Percentiles rank a stretch among this genome's conserved stretches.
phyloP scores from a whole-genome alignment of 2,329 filamentous ascomycete species.

The Cladophialophora yegresii region DNA sequence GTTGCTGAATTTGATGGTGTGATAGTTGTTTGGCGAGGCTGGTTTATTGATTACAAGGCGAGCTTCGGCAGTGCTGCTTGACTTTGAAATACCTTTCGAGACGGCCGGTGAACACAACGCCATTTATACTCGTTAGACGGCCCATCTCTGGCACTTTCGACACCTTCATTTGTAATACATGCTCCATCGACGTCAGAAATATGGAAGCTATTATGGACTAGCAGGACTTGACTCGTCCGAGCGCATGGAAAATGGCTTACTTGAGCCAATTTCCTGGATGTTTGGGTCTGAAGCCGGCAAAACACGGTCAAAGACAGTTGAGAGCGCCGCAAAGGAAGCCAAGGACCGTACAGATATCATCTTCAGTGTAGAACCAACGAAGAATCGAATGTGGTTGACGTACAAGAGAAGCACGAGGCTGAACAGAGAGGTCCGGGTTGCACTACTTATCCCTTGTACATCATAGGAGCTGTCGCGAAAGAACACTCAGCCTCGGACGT shows the following conservation, averaged over 20 bases:
- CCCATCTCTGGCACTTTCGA: background rate
- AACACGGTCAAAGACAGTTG: background rate
- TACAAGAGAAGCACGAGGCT: background rate
- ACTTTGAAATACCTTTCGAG: background rate
- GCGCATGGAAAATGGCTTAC: conserved; percentile 11
- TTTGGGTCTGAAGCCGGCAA: background rate
- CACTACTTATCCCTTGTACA: background rate
- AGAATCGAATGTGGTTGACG: background rate
- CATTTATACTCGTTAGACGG: conserved; percentile 1
- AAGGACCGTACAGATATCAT: background rate
- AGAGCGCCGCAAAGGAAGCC: background rate
- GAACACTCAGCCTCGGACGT: background rate
- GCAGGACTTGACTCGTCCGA: conserved; percentile 3
- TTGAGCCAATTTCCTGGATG: conserved; percentile 7
- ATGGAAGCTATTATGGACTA: background rate
- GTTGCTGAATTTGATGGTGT: background rate
- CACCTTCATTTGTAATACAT: conserved; percentile 3
- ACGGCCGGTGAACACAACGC: background rate
- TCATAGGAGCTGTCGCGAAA: background rate
- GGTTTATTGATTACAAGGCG: background rate
- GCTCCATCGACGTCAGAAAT: background rate
- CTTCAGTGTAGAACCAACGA: background rate
- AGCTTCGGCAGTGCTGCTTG: background rate
- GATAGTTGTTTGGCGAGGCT: background rate
- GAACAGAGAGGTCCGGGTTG: background rate